These are phyloP conservation scores for Bullera alba DNA, from an alignment of 768 basidiomycete species.

Conservation along the genomic window DNA sequence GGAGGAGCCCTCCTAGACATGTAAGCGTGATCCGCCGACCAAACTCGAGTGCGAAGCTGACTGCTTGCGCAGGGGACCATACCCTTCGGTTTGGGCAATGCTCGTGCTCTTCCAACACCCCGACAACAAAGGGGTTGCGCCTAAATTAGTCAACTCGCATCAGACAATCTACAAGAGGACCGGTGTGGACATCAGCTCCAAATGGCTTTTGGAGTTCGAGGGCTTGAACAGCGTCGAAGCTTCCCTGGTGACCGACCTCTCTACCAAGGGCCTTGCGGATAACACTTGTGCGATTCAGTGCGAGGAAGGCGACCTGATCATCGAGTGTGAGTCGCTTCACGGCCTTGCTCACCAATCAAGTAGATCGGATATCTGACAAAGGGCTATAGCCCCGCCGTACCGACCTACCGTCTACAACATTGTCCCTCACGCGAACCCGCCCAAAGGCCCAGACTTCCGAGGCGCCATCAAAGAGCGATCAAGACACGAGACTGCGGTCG, in stretches of 20 bases:
- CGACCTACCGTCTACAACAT: constrained; percentile 25
- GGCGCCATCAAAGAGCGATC: constrained; percentile 57
- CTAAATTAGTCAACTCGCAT: constrained; percentile 58
- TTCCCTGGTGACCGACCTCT: constrained; percentile 24
- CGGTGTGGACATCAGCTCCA: constrained; percentile 69
- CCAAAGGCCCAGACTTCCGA: constrained; percentile 10
- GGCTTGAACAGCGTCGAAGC: constrained; percentile 54
- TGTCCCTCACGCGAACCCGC: constrained; percentile 24
- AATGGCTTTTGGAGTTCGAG: constrained; percentile 66
- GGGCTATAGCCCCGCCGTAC: constrained; percentile 13
- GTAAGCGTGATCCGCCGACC: constrained; percentile 50
- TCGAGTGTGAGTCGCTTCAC: constrained; percentile 47
- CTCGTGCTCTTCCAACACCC: constrained; percentile 72
- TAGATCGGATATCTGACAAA: neutral
- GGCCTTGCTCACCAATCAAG: neutral
- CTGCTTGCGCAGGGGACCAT: constrained; percentile 17
- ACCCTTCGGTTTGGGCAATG: constrained; percentile 56
- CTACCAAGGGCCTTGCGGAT: constrained; percentile 15
- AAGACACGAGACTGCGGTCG: constrained; percentile 48
- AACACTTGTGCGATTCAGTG: constrained; percentile 57
- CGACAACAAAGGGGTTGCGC: constrained; percentile 56
- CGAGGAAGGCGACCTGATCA: constrained; percentile 61
- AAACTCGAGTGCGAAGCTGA: neutral
- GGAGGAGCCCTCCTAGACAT: constrained; percentile 79
- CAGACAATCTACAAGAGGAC: constrained; percentile 74